Conservation (phyloP, 139 green algal genomes). For the Coccomyxa sp. region DNA sequence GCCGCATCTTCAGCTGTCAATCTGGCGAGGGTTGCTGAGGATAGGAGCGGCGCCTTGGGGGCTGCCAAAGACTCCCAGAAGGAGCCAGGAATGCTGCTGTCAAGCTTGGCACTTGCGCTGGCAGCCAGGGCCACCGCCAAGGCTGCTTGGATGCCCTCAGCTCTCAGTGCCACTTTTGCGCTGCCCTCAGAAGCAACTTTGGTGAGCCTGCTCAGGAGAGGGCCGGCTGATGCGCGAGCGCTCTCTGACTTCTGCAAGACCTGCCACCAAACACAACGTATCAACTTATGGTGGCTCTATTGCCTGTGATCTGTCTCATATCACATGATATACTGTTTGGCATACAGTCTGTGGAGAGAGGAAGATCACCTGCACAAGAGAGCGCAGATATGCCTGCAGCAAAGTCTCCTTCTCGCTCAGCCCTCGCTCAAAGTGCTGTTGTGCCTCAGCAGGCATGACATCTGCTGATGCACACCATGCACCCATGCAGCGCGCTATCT, state of each 20-base stretch:
- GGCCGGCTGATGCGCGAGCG: neutral
- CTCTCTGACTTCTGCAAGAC: neutral
- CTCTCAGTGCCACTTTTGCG: conserved; percentile 40
- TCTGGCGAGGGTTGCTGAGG: conserved; percentile 34
- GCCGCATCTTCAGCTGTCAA: conserved; percentile 47
- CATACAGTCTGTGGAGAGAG: no score
- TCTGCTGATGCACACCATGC: conserved; percentile 39
- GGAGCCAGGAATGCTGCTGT: neutral
- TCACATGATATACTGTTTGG: no score
- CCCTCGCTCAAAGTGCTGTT: conserved; percentile 6
- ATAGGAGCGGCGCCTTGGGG: conserved; percentile 36
- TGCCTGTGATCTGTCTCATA: no score
- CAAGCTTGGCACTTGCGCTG: conserved; percentile 16
- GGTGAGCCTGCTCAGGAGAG: conserved; percentile 20
- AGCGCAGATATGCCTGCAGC: conserved; percentile 22
- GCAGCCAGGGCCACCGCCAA: conserved; percentile 33
- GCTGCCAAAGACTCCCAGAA: neutral
- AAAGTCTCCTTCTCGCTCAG: conserved; percentile 48
- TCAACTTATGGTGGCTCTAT: no score
- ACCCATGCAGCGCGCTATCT: conserved; percentile 32
- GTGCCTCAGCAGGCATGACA: conserved; percentile 1
- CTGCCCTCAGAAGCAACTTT: conserved; percentile 41
- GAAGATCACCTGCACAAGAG: conserved; percentile 23
- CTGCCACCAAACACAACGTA: conserved; percentile 13
- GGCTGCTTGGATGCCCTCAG: conserved; percentile 37